Evolutionary conservation across 306 rosid species (phyloP), one percentile per base, ranked within the genome.

Genomic region (Malus domestica): DNA sequence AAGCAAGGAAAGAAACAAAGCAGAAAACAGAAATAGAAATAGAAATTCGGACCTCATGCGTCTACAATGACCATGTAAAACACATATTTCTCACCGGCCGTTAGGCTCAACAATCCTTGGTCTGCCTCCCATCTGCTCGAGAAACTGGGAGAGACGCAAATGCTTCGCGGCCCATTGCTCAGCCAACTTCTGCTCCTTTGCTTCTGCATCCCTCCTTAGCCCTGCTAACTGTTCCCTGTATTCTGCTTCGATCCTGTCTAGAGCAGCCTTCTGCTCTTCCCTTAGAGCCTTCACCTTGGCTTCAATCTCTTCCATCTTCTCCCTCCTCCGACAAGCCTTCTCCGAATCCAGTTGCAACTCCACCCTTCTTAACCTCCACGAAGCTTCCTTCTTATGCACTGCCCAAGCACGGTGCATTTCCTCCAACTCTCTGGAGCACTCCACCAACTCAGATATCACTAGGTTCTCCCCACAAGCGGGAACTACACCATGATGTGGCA

Each of bases 131-230:
- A 81, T 78, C 77, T 91, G 98, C 79, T 92, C 97, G 25, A 94
- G 91, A 86, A 94, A 90, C 80, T 85, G 89, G 1, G 88, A 68
- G 15, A 94, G 90, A 63, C 91, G 89, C 76, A 76, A 33, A 82
- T 94, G 98, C 78, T 90, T 91, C 1, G 96, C 90, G 62, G 90
- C 83, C 98, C 97, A 92, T 83, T 92, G 98, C 68, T 94, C 98
- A 68, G 96, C 88, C 89, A 94, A 60, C 82, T 94, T 94, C 78
- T 92, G 98, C 83, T 94, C 98, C 82, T 94, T 94, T 46, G 85
- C 83, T 77, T 94, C 96, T 13, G 96, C 98, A 64, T 94, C 98
- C 79, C 93, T 89, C 82, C 89, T 89, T 74, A 94, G 71, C 64
- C 91, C 97, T 18, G 88, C 87, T 60, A 94, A 75, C 74, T 94